Evolutionary conservation across 2,329 filamentous ascomycete genomes (phyloP).

Genomic region (Celoporthe dispersa): DNA sequence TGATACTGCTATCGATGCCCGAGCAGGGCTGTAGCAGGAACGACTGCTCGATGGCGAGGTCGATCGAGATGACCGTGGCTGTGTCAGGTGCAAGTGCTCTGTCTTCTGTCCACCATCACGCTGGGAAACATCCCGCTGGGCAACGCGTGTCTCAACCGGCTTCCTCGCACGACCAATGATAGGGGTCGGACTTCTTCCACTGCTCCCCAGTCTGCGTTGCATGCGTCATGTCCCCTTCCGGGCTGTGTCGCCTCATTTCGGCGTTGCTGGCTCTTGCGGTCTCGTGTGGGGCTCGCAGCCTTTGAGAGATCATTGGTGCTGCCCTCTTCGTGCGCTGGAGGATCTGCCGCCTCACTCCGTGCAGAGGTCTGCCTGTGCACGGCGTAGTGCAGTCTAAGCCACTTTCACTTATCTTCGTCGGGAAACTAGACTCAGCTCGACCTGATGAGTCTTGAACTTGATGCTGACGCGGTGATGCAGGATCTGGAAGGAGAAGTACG

Average conservation of each 20-base stretch:
- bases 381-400: neutral
- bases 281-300: neutral
- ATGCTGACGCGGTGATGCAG: constrained; percentile 48
- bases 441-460: neutral
- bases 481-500: constrained; percentile 99
- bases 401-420: neutral
- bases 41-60: neutral
- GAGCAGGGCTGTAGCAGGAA: neutral
- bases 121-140: too few species aligned
- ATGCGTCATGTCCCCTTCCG: neutral
- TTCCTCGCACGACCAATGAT: constrained; percentile 7
- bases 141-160: neutral
- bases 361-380: neutral
- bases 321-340: neutral
- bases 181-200: neutral
- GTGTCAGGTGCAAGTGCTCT: constrained; percentile 9
- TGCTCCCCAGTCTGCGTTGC: neutral
- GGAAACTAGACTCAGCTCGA: neutral
- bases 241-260: constrained; percentile 6
- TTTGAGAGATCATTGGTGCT: neutral
- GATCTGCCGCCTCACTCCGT: neutral
- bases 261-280: constrained; percentile 13
- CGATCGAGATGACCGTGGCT: constrained; percentile 6
- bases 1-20: constrained; percentile 13
- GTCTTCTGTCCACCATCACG: neutral